Conservation (phyloP, 148 eudicot species). For the Fagopyrum esculentum region DNA sequence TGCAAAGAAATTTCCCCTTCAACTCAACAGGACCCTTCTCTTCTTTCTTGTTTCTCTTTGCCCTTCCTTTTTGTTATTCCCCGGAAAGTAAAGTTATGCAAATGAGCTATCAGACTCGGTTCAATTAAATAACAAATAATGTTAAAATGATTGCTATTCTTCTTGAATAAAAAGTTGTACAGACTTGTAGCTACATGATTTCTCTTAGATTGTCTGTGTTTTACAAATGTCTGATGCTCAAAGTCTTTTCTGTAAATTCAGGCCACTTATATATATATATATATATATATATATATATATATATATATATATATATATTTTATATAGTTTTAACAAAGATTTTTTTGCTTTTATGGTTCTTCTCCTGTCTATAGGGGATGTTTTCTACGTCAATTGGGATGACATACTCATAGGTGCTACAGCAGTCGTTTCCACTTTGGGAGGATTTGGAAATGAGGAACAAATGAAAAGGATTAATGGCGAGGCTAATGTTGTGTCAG, state of each 20-base stretch:
- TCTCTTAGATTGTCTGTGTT: background rate
- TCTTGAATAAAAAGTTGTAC: background rate
- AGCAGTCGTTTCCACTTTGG: slow-evolving; percentile 90
- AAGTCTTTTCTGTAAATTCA: background rate
- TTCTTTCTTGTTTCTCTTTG: background rate
- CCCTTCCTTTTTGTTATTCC: background rate
- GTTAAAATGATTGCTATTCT: background rate
- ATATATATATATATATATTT: no score
- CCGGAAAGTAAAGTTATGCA: background rate
- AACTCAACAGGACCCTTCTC: background rate
- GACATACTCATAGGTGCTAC: slow-evolving; percentile 90
- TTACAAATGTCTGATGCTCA: background rate
- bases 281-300: no score
- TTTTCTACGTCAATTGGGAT: slow-evolving; percentile 94
- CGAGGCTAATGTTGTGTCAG: slow-evolving; percentile 89
- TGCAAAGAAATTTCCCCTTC: background rate
- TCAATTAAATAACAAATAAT: background rate
- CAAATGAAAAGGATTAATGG: slow-evolving; percentile 96
- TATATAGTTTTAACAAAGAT: no score
- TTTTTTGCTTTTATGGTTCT: background rate
- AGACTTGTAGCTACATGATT: background rate
- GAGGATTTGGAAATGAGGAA: slow-evolving; percentile 96
- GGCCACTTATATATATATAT: background rate
- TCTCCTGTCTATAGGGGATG: slow-evolving; percentile 64
- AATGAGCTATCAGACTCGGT: background rate